Base-by-base conservation (phyloP, 805 yeast species). In the Suhomyces canberraensis region DNA sequence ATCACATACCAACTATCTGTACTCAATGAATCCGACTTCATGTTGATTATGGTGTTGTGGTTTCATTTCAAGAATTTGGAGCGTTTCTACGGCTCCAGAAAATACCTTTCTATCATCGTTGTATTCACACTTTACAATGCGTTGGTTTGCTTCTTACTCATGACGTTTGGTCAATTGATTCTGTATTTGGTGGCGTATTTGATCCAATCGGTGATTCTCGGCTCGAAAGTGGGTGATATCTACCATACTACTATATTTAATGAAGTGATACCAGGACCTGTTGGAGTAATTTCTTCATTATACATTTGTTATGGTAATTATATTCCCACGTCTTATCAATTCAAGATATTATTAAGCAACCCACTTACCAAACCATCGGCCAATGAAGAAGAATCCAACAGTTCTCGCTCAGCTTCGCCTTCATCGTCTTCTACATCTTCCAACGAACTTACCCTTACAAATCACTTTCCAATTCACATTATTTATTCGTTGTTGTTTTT, bases 1-100 rank as follows among this genome's bases (percentile, higher is more conserved):
- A 30, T 68, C 6, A 51, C 70, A 5, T 71, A 66, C 45, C 86
- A 78, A 50, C 18, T 75, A 9, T 61, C 75, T n/a, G 75, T 76
- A 34, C 64, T 75, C 29, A 79, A 76, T 50, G 84, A 79, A 51
- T 71, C 81, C 4, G 84, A 81, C 54, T 76, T 71, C 40, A 39
- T 75, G 15, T 45, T 78, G 3, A 50, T 69, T 2, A 50, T 71
- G 8, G 53, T 75, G 11, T 48, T 80, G 26, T 52, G 76, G 67
- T 66, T 76, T 39, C 73, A 73, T 33, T 70, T 71, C 47, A 76
- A 80, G 51, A 71, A 67, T 27, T 44, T 81, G 35, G 88, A 81
- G 56, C 53, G 86, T 34, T 56, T 75, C 33, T 70, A 70, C 49
- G 86, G 86, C 1, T 69, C 80, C 9, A 55, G 71, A 31, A 77